Percentiles rank a stretch among this genome's conserved stretches.
phyloP scores from a whole-genome alignment of 2,329 filamentous ascomycete genomes.

The Colletotrichum simmondsii region DNA sequence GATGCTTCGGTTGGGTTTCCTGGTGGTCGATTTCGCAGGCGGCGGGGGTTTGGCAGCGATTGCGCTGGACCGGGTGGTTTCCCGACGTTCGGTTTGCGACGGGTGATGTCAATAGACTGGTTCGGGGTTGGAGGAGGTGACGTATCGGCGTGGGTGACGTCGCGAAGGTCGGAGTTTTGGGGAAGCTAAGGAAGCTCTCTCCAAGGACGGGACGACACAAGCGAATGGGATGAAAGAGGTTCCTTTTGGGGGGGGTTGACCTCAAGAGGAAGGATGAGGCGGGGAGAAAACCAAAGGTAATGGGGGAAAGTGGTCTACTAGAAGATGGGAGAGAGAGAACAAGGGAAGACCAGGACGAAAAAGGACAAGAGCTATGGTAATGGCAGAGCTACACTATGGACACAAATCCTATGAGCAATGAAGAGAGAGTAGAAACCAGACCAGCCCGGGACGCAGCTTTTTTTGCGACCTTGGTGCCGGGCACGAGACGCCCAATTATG shows the following conservation, averaged over 20 bases:
- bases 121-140: constrained; percentile 4
- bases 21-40: neutral
- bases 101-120: neutral
- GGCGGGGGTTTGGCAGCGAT: no score
- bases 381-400: neutral
- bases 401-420: constrained; percentile 2
- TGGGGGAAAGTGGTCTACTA: neutral
- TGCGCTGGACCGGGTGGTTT: neutral
- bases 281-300: neutral
- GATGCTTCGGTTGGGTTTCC: neutral
- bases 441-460: neutral
- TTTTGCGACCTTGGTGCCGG: neutral
- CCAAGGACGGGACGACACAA: neutral
- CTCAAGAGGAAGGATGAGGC: neutral
- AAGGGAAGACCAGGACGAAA: neutral
- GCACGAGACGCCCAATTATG: constrained; percentile 18
- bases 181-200: constrained; percentile 15
- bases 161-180: neutral
- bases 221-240: neutral
- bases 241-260: neutral
- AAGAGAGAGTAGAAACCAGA: neutral
- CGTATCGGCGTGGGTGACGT: constrained; percentile 31
- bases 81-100: constrained; percentile 22
- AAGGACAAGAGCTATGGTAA: neutral
- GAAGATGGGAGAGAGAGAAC: neutral